Base-by-base conservation (phyloP, 805 yeast species). In the Schizosaccharomyces octosporus region DNA sequence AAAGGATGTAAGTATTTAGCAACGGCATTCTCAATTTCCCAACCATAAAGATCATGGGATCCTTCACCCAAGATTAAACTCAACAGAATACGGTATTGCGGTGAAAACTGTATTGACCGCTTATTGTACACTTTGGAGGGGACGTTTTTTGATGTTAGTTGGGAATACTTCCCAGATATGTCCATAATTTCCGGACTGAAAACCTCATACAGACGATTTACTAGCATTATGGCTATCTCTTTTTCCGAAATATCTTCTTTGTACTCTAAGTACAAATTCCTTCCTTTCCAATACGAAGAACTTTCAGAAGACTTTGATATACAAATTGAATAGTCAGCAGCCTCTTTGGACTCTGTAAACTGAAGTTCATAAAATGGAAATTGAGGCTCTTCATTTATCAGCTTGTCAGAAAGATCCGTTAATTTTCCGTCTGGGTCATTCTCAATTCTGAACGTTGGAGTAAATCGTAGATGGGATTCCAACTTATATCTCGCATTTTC, bases 1-100 rank as follows among this genome's bases (percentile, higher is more conserved):
- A 85, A 76, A 1, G 87, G 84, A 1, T 73, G 67, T 65, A 87
- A 80, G 63, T 73, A 70, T 19, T 70, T 66, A n/a, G 74, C 68
- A 11, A 83, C 66, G 4, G 84, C 78, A 1, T 71, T 63, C 15
- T 78, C 81, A 58, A 86, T 79, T 43, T 85, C 86, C 96, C 97
- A 90, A 3, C 75, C 74, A 7, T 86, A 73, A 2, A 83, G 80
- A 19, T 74, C 71, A 0, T 85, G 84, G 64, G 80, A 81, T 3
- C 71, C 74, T 6, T 67, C 73, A 60, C 93, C 95, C 31, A 80
- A 78, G 61, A 89, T 72, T 62, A 89, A 73, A 31, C 61, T 59
- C 19, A 59, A 59, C 17, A 43, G 29, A n/a, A 59, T 21, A 15
- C 43, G 31, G 36, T 59, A 59, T n/a, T 21, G 27, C 11, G 55